Evolutionary conservation across 192 early-diverging fungal species (phyloP), one percentile per base, ranked within the genome.

Genomic region (Allomyces macrogynus): DNA sequence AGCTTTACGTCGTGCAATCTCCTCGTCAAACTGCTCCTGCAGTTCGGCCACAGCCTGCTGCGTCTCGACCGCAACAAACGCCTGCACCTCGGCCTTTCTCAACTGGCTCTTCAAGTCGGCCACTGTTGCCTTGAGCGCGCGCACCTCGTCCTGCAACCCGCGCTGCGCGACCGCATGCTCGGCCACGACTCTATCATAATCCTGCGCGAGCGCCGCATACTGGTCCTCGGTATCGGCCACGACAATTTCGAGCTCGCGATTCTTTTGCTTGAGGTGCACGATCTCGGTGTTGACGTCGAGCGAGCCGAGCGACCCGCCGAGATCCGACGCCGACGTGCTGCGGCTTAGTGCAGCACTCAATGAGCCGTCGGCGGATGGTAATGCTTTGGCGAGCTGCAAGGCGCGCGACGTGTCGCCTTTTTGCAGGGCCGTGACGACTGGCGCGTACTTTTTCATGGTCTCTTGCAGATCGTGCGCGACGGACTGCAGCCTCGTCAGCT

Each of bases 241-340:
- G 3, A 80, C 72, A 63, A 80, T 76, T 54, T 84, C 79, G 14
- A 84, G 71, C 60, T 81, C 78, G 8, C 76, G 70, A n/a, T 74
- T 81, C 20, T 68, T 69, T 66, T 74, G 71, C 43, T 68, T 25
- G 3, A 77, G 67, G 18, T 68, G 71, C 57, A 74, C 73, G 0
- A 77, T 68, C 61, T 81, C 79, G 1, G 66, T 68, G 9, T 73
- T 70, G 40, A 73, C 65, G 67, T 72, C 73, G n/a, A 67, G 72
- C 61, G 67, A 68, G 23, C 49, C 76, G 70, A 57, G 40, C 49
- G 32, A 40, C 32, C 32, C 32, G 5, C 32, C 32, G n/a, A n/a
- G 60, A 18, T 24, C n/a, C 60, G 23, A 61, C n/a, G 60, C 60
- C 60, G 23, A 23, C 66, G 24, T 57, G 61, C 42, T 60, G 57